Base-by-base conservation (phyloP, 1,284 basidiomycete genomes). In the Moesziomyces sp. region DNA sequence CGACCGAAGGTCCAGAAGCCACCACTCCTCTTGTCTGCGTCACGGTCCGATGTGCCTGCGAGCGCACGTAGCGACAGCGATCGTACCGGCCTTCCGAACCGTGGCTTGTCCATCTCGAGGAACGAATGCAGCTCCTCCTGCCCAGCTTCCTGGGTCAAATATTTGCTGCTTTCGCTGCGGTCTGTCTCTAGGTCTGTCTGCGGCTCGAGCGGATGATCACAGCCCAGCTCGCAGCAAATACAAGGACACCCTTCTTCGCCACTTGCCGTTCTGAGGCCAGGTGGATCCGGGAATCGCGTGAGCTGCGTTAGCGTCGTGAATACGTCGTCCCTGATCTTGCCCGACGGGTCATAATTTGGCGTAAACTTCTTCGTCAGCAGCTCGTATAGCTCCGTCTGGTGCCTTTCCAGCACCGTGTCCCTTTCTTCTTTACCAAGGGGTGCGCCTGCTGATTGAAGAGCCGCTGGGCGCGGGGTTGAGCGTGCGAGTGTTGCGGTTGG, bases 201-300 rank as follows among this genome's bases (percentile, higher is more conserved):
- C 14, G 60, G 53, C 23, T 56, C 48, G 13, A 61, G 35, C 1
- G 62, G 68, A 5, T 18, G 24, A 3, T 6, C 13, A 11, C 70
- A 68, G 0, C 65, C 65, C 24, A 58, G 21, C 30, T 60, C 58
- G 19, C 71, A 68, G 49, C 71, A 74, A 3, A 74, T 58, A 14
- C 71, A 74, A 5, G 71, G 61, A 47, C 71, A 74, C 19, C 34
- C 48, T 38, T 51, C 35, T 13, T 21, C 46, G 21, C 21, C 43
- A 23, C 16, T n/a, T 14, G 28, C 42, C n/a, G 30, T 34, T n/a
- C 53, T 57, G 1, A 49, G 62, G 10, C 58, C 53, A 2, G 35
- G 23, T 3, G 70, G 70, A 43, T 59, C 54, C 3, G 71, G 65
- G 34, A 64, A 73, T 34, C 54, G 43, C 9, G 65, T 64, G 19